These are phyloP conservation scores for Calonectria naviculata DNA, from an alignment of 2,329 filamentous ascomycete species.

Conservation along the genomic window DNA sequence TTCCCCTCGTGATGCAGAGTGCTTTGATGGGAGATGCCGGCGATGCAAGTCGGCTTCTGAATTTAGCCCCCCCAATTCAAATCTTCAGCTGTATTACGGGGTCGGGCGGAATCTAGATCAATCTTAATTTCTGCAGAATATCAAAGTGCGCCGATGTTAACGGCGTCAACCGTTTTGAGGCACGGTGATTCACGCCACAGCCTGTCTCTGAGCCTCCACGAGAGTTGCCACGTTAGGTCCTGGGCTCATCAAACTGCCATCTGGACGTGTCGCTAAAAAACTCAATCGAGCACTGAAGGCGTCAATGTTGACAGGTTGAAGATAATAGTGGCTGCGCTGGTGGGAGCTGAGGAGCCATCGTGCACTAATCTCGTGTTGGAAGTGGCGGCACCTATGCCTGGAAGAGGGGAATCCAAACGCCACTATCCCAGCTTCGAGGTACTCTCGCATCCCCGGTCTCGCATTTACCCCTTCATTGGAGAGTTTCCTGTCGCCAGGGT, in stretches of 20 bases:
- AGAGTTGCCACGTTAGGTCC: constrained; percentile 28
- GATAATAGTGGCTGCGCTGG: constrained; percentile 22
- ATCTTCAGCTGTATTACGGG: neutral
- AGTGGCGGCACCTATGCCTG: constrained; percentile 18
- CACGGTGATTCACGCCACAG: constrained; percentile 24
- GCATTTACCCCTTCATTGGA: constrained; percentile 13
- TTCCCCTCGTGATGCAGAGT: constrained; percentile 1
- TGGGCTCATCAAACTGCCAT: constrained; percentile 16
- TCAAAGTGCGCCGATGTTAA: constrained; percentile 1
- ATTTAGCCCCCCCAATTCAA: neutral
- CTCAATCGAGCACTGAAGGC: constrained; percentile 4
- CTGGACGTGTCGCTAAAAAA: neutral
- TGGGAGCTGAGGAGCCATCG: constrained; percentile 14
- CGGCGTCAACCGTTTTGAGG: constrained; percentile 24
- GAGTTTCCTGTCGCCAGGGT: constrained; percentile 11
- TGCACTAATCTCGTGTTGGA: constrained; percentile 19
- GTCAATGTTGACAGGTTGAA: constrained; percentile 20
- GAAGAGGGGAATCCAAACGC: constrained; percentile 36
- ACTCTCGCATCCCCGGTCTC: neutral
- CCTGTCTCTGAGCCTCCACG: constrained; percentile 1
- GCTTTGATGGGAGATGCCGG: neutral
- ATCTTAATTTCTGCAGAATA: constrained; percentile 2
- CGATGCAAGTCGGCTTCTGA: neutral
- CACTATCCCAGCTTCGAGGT: constrained; percentile 33
- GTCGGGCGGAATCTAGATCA: neutral